Evolutionary conservation across 2,329 filamentous ascomycete genomes (phyloP).

Genomic region (Phialophora macrospora): DNA sequence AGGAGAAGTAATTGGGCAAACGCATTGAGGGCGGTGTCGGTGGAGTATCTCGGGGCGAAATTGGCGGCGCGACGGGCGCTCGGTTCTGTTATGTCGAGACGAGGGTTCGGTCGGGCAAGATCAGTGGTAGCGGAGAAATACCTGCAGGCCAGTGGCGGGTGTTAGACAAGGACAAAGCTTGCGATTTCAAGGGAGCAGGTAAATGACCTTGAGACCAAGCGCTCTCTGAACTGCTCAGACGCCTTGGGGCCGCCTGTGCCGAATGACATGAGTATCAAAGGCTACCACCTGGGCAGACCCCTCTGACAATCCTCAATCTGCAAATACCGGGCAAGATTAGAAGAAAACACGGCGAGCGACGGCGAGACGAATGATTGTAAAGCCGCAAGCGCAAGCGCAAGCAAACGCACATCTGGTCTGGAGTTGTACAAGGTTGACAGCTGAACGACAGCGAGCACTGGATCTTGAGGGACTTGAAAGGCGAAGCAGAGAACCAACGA

Average conservation of each 20-base stretch:
- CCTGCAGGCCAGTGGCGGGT: background rate
- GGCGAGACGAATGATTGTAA: background rate
- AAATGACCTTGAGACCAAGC: slow-evolving; percentile 17
- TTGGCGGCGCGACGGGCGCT: background rate
- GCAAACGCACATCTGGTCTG: background rate
- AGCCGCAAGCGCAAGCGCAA: background rate
- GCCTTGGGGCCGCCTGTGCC: slow-evolving; percentile 9
- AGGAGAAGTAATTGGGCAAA: slow-evolving; percentile 42
- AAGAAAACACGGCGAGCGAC: background rate
- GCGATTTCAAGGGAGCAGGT: background rate
- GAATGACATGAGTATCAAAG: slow-evolving; percentile 1
- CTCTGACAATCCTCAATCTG: background rate
- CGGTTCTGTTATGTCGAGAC: slow-evolving; percentile 7
- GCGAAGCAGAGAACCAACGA: background rate
- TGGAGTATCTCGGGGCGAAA: slow-evolving; percentile 34
- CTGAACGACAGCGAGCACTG: background rate
- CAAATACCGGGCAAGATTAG: background rate
- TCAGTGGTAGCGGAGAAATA: slow-evolving; percentile 2
- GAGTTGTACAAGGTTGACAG: background rate
- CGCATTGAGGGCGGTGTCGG: slow-evolving; percentile 45
- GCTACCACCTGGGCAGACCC: background rate
- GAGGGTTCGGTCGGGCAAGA: slow-evolving; percentile 6
- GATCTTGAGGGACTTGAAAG: background rate
- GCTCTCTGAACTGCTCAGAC: slow-evolving; percentile 23
- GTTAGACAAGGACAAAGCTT: background rate